Conservation (phyloP, 2,329 filamentous ascomycete species). For the Fusarium sp. region DNA sequence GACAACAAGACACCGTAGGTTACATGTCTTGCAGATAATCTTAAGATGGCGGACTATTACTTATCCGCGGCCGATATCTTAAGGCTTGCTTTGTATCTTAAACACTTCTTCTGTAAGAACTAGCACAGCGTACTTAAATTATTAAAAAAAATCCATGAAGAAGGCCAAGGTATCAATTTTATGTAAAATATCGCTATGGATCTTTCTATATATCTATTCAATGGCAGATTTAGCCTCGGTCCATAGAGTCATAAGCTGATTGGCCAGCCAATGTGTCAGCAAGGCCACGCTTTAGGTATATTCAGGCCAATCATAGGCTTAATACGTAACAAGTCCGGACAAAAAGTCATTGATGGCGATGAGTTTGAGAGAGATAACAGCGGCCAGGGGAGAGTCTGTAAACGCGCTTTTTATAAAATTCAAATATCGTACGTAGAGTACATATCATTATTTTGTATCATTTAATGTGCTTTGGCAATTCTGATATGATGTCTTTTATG, state of each 20-base stretch:
- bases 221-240: background rate
- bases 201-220: background rate
- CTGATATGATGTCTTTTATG: no score
- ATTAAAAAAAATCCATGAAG: accelerated
- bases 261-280: background rate
- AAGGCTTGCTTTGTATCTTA: accelerated
- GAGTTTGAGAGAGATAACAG: accelerated
- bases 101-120: background rate
- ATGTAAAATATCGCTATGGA: accelerated
- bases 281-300: background rate
- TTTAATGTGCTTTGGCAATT: no score
- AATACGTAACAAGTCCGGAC: no score
- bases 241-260: background rate
- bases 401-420: no score
- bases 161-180: no score
- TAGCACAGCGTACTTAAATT: accelerated
- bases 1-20: accelerated
- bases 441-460: no score
- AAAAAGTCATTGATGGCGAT: no score
- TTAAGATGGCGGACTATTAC: background rate
- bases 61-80: background rate
- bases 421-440: no score
- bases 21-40: no score
- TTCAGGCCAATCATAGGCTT: no score
- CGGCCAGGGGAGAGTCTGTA: no score